Conservation (phyloP, 441 rosid species). For the Gossypium gossypioides region DNA sequence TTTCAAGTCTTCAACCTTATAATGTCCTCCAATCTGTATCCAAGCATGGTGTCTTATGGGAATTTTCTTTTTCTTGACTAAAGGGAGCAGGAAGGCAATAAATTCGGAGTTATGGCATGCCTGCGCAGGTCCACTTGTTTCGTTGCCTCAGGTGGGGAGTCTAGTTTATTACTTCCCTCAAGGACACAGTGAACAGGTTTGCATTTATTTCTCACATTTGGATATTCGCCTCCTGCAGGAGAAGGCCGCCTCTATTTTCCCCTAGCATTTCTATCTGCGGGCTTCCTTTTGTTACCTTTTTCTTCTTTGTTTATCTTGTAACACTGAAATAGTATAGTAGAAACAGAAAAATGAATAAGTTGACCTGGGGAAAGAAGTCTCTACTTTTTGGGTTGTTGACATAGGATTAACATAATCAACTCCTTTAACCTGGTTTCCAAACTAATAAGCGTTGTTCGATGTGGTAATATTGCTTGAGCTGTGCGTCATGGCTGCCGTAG, state of each 20-base stretch:
- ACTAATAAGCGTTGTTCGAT: no score
- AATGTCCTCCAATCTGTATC: neutral
- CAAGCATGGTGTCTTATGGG: conserved; percentile 5
- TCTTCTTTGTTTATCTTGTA: neutral
- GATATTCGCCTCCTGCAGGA: neutral
- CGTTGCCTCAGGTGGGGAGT: conserved; percentile 83
- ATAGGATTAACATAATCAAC: no score
- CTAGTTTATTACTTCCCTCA: conserved; percentile 90
- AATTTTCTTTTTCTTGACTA: conserved; percentile 13
- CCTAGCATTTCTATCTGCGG: no score
- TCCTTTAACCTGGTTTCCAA: no score
- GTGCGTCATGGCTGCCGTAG: neutral
- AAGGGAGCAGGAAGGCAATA: conserved; percentile 58
- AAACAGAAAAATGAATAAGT: neutral
- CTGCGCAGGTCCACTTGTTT: conserved; percentile 96
- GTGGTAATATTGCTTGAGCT: no score
- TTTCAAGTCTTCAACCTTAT: neutral
- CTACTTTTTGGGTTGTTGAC: neutral
- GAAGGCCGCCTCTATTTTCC: neutral
- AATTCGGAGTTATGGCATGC: conserved; percentile 94
- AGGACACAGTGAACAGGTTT: conserved; percentile 97
- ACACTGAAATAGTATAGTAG: neutral
- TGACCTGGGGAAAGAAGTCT: neutral
- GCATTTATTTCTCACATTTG: conserved; percentile 19
- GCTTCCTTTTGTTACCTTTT: neutral